Conservation (phyloP, 2,329 filamentous ascomycete species). For the Cladosporium sp. region DNA sequence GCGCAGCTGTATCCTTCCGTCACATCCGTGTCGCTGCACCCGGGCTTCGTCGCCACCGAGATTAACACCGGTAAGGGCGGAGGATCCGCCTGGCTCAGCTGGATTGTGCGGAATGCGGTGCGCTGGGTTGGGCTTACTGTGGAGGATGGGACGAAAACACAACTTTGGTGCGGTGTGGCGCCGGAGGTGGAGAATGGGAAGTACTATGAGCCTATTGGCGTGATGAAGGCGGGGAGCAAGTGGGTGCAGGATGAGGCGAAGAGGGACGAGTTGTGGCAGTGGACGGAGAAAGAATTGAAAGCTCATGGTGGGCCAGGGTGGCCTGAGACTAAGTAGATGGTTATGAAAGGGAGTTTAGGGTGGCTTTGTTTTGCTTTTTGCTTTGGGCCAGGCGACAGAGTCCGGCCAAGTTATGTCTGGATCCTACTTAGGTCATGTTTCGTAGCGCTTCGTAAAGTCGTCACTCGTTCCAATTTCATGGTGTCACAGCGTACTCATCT, state of each 20-base stretch:
- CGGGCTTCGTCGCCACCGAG: slow-evolving; percentile 51
- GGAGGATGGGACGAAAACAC: slow-evolving; percentile 41
- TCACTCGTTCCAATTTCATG: background rate
- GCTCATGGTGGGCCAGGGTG: slow-evolving; percentile 19
- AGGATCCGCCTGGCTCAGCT: slow-evolving; percentile 26
- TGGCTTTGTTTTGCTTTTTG: background rate
- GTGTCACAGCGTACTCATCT: background rate
- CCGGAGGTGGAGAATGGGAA: slow-evolving; percentile 42
- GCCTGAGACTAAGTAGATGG: slow-evolving; percentile 3
- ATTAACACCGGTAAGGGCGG: slow-evolving; percentile 32
- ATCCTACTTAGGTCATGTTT: background rate
- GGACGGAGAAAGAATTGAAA: slow-evolving; percentile 35
- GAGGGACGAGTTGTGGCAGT: slow-evolving; percentile 41
- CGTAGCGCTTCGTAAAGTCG: slow-evolving; percentile 6
- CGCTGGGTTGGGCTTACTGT: slow-evolving; percentile 21
- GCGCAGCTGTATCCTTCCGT: slow-evolving; percentile 48
- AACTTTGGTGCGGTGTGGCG: slow-evolving; percentile 45
- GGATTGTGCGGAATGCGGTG: slow-evolving; percentile 28
- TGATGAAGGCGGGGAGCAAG: slow-evolving; percentile 25
- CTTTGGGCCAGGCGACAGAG: background rate
- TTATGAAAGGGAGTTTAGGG: background rate
- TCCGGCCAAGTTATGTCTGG: background rate
- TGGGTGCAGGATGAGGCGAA: slow-evolving; percentile 30
- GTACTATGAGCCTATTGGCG: slow-evolving; percentile 47
- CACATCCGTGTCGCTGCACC: slow-evolving; percentile 48